A percentile compares a stretch with the other conserved stretches of the same genome.
Conservation (phyloP, 139 green algal species). For the Chlamydomonas schloesseri region DNA sequence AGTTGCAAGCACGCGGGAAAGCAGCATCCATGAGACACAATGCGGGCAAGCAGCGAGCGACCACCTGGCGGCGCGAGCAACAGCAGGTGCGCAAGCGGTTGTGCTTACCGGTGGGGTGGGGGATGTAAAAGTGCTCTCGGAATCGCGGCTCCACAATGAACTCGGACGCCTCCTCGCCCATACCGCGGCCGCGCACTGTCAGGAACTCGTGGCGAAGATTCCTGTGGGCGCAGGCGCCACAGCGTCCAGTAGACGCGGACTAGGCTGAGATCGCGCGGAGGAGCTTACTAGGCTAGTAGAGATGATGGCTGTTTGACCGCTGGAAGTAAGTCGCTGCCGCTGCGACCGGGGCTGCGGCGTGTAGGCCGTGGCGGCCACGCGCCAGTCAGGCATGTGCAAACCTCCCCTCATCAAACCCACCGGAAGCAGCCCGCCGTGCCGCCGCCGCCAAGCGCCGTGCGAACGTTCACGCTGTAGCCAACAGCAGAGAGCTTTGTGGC, state of each 20-base stretch:
- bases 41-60: no score
- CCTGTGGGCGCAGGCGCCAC: not conserved
- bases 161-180: constrained; percentile 33
- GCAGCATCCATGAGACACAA: no score
- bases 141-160: constrained; percentile 56
- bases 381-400: no score
- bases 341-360: no score
- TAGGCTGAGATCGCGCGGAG: not conserved
- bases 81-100: no score
- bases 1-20: no score
- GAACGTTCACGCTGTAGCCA: constrained; percentile 21
- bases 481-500: not conserved
- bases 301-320: not conserved
- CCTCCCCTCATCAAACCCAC: not conserved
- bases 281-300: not conserved
- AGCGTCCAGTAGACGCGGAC: not conserved
- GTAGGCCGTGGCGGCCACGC: not conserved
- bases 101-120: constrained; percentile 29
- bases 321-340: not conserved
- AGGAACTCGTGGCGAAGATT: constrained; percentile 55
- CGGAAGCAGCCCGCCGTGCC: not conserved
- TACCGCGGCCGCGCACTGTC: not conserved
- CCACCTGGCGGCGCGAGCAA: no score
- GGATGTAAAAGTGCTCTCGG: constrained; percentile 53
- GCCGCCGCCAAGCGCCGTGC: constrained; percentile 3